These are phyloP conservation scores for Pseudogymnoascus sp. DNA, from an alignment of 2,329 filamentous ascomycete species.

Conservation along the genomic window DNA sequence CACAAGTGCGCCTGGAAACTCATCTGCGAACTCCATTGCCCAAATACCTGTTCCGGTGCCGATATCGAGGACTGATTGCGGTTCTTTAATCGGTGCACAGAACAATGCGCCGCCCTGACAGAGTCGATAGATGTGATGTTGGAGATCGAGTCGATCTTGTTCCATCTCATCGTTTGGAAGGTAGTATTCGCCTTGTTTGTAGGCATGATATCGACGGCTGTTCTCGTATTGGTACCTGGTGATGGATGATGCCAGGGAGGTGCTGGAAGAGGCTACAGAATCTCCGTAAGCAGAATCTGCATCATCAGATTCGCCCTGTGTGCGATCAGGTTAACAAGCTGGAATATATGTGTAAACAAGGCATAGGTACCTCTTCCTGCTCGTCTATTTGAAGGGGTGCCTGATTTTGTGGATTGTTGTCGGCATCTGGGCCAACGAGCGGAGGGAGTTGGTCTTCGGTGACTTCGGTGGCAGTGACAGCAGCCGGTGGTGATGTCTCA, in stretches of 20 bases:
- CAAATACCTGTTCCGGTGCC: too few relatives aligned
- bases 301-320: background rate
- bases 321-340: background rate
- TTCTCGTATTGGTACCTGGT: constrained; percentile 39
- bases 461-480: background rate
- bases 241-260: constrained; percentile 37
- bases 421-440: background rate
- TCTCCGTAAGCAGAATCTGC: constrained; percentile 3
- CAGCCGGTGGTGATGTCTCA: background rate
- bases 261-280: background rate
- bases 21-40: too few relatives aligned
- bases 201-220: constrained; percentile 37
- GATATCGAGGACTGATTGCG: constrained; percentile 15
- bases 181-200: constrained; percentile 31
- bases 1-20: too few relatives aligned
- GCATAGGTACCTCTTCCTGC: background rate
- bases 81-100: constrained; percentile 6
- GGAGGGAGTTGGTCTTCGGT: background rate
- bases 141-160: background rate
- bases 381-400: background rate
- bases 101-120: background rate
- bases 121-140: background rate
- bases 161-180: background rate
- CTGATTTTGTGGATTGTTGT: background rate
- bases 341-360: background rate